These are phyloP conservation scores for Hibiscus mutabilis DNA, from an alignment of 345 rosid species.

Conservation along the genomic window DNA sequence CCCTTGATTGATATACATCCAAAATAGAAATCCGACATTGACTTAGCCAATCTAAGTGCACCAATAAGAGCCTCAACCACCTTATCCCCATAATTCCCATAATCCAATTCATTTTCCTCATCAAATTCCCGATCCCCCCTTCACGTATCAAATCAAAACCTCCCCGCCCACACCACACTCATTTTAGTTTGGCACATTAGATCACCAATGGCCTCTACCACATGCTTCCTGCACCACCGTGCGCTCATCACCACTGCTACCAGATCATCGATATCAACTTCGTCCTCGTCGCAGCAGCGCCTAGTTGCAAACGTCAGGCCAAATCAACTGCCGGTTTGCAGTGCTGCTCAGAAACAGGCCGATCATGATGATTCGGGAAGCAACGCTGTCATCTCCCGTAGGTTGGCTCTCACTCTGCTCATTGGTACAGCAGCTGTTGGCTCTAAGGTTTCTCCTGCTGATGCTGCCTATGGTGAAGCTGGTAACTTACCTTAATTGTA, in stretches of 20 bases:
- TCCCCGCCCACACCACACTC: neutral
- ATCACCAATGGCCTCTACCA: conserved; percentile 9
- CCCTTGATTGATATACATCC: too few species aligned
- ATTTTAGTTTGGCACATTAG: neutral
- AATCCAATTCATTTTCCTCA: neutral
- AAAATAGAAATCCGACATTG: too few species aligned
- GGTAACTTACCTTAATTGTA: neutral
- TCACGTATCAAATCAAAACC: neutral
- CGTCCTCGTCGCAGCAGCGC: neutral
- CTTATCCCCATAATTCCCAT: neutral
- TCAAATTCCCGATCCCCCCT: neutral
- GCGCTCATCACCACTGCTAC: neutral
- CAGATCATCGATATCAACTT: neutral
- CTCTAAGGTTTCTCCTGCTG: neutral
- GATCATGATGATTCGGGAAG: neutral
- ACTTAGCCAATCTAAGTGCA: too few species aligned
- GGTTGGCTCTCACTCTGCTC: neutral
- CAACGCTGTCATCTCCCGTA: neutral
- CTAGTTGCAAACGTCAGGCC: neutral
- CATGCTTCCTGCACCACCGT: neutral
- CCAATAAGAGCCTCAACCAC: too few species aligned
- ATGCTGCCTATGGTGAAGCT: neutral
- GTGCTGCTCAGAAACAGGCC: neutral
- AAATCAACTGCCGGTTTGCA: neutral
- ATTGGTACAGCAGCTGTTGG: neutral